Base-by-base conservation (phyloP, 768 basidiomycete species). In the Sutorius australiensis region DNA sequence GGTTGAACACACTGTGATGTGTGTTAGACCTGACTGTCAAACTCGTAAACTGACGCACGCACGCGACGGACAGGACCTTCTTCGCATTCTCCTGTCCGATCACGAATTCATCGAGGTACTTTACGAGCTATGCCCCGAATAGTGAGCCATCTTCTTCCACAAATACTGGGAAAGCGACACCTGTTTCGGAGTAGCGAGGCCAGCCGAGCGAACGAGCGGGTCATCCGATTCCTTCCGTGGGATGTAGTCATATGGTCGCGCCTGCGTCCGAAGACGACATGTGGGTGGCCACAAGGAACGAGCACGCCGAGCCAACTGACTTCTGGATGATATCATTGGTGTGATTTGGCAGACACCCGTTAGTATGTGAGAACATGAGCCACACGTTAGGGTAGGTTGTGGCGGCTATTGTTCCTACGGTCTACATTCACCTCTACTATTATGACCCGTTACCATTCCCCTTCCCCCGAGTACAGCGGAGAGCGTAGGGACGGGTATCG, bases 31-130 rank as follows among this genome's bases (percentile, higher is more conserved):
- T 30, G 36, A 14, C 52, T n/a, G 47, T 24, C 21, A 45, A 53
- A 44, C 42, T 48, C 42, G 24, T 27, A 12, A 28, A 28, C n/a
- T 10, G 21, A 14, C 28, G 43, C 39, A 82, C 92, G 67, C 72
- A 93, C 92, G 94, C 95, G 43, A 98, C 95, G 34, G 92, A 89
- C 31, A 98, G 80, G 21, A 90, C 86, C 66, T 93, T 92, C 81
- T 98, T 98, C 3, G 95, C 94, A 54, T 78, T 80, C 59, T 91
- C 88, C 67, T 98, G 95, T 1, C 95, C 95, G 16, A 98, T 80
- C 34, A 98, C 84, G 64, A 87, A 97, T 64, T 92, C 84, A 60
- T 92, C 86, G 36, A 97, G 80, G 68, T 92, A 94, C 65, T 87
- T 80, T 7, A 84, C 86, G 40, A 95, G 80, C 91, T 95, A 28